Evolutionary conservation across 257 asterid genomes (phyloP).

Genomic region (Schizonepeta tenuifolia): DNA sequence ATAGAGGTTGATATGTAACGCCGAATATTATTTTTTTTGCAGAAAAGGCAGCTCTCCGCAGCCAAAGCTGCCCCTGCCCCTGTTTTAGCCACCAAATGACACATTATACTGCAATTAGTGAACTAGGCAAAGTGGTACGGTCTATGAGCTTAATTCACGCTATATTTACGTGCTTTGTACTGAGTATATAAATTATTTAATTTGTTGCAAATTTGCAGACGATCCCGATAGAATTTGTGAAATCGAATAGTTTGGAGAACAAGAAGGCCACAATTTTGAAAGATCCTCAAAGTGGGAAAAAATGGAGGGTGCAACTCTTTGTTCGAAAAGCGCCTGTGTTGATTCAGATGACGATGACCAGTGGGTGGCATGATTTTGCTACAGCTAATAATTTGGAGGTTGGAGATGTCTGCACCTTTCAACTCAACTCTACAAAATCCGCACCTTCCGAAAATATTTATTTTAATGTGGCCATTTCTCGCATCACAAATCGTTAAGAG

Average conservation of each 20-base stretch:
- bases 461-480: not conserved
- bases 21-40: no score
- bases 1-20: no score
- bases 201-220: not conserved
- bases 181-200: no score
- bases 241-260: not conserved
- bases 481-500: not conserved
- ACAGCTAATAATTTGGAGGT: not conserved
- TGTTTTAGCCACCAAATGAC: no score
- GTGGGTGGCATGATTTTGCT: not conserved
- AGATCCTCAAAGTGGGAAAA: not conserved
- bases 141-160: no score
- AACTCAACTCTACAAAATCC: not conserved
- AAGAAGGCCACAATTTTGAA: not conserved
- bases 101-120: no score
- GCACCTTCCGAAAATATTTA: not conserved
- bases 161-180: no score
- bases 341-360: fast-evolving
- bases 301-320: not conserved
- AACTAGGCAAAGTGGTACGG: no score
- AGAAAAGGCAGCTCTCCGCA: no score
- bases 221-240: not conserved
- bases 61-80: no score
- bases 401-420: not conserved
- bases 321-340: not conserved